Conservation (phyloP, 805 yeast species). For the Starmera dryadoides region DNA sequence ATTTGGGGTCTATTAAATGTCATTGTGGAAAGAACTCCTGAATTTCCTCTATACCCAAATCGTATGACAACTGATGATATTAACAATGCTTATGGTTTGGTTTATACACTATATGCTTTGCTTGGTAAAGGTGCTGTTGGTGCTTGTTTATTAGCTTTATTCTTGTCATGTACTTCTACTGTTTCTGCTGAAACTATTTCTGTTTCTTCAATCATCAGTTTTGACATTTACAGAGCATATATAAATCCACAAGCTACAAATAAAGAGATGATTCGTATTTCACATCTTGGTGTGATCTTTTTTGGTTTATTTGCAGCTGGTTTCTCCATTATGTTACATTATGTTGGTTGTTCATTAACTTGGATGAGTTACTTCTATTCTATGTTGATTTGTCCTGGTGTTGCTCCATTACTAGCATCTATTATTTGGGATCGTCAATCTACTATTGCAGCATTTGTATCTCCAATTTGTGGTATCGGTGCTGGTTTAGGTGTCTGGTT, state of each 20-base stretch:
- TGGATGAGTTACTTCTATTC: conserved; percentile 35
- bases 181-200: conserved; percentile 36
- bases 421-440: conserved; percentile 32
- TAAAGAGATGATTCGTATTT: conserved; percentile 30
- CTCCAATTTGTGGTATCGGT: conserved; percentile 29
- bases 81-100: conserved; percentile 29
- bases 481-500: conserved; percentile 33
- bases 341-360: conserved; percentile 28
- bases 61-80: conserved; percentile 4
- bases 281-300: conserved; percentile 35
- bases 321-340: conserved; percentile 30
- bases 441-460: conserved; percentile 29
- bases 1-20: conserved; percentile 31
- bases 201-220: conserved; percentile 33
- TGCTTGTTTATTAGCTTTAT: conserved; percentile 35
- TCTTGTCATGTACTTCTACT: conserved; percentile 34
- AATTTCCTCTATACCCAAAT: conserved; percentile 21
- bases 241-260: conserved; percentile 35
- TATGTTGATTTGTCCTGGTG: conserved; percentile 35
- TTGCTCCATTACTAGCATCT: conserved; percentile 29
- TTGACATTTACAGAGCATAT: conserved; percentile 39
- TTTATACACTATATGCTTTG: conserved; percentile 35
- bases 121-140: conserved; percentile 31
- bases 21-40: conserved; percentile 25
- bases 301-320: conserved; percentile 29